These are phyloP conservation scores for Phyllostachys edulis DNA, from an alignment of 176 grass and related monocot species.

Conservation along the genomic window DNA sequence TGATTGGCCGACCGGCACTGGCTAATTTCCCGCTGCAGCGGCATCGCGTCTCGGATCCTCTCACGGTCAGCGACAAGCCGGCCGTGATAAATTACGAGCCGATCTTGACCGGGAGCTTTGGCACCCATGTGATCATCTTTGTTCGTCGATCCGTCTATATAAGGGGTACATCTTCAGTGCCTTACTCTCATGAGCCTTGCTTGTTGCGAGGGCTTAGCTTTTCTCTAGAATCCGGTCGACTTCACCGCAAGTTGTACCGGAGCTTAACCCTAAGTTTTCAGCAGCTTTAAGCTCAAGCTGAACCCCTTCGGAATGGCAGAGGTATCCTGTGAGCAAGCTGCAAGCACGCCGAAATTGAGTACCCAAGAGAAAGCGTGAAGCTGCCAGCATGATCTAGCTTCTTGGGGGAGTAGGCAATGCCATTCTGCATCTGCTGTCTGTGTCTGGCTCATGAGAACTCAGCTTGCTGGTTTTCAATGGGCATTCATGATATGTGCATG, in stretches of 20 bases:
- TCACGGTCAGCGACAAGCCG: conserved; percentile 40
- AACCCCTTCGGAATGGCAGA: neutral
- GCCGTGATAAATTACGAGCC: neutral
- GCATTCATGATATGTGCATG: neutral
- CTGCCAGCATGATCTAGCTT: conserved; percentile 97
- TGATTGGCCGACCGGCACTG: conserved; percentile 24
- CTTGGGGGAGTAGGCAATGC: neutral
- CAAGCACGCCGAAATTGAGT: neutral
- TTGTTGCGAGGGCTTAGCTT: neutral
- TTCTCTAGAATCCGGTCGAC: neutral
- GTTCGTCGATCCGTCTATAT: conserved; percentile 17
- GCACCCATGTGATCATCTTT: conserved; percentile 24
- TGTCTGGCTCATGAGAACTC: neutral
- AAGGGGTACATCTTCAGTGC: neutral
- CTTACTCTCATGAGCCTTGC: neutral
- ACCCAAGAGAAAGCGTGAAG: conserved; percentile 78
- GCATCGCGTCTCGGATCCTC: conserved; percentile 31
- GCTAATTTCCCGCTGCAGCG: neutral
- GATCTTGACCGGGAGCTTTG: neutral
- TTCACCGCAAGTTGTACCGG: neutral
- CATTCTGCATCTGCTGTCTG: neutral
- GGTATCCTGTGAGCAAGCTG: neutral
- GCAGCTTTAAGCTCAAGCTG: neutral
- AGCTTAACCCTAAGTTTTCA: neutral
- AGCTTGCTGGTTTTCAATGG: neutral